Base-by-base conservation (phyloP, 1,284 basidiomycete species). In the Gomphus bonarii region DNA sequence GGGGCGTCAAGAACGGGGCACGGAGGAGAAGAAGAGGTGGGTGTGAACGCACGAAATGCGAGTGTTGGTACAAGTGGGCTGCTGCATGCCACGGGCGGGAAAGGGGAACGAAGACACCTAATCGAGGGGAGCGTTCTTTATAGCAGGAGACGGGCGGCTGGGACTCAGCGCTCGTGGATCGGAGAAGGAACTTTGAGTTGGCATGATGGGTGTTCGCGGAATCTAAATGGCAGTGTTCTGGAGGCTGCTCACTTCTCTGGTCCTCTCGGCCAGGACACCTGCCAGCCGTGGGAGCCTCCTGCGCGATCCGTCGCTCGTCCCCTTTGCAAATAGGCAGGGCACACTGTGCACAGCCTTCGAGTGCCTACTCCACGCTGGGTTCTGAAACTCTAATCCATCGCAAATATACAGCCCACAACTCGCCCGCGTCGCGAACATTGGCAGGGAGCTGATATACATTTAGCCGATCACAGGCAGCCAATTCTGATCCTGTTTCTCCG, bases 41-140 rank as follows among this genome's bases (percentile, higher is more conserved):
- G 18, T 30, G n/a, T n/a, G 33, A 16, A 51, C 20, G 48, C 43
- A 58, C 56, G 38, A 33, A n/a, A 89, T 84, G 67, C 84, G 82
- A 31, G 85, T 79, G 67, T 83, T 83, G 59, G 78, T 76, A 48
- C 89, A 75, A 54, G 86, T 89, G 47, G 86, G 87, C 55, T 75
- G 78, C 67, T 89, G 86, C 69, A 82, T 74, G 18, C 50, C 16
- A 42, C 40, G n/a, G 52, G 4, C 18, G 2, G 55, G 42, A 30
- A 35, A 40, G 36, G 30, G 40, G 50, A 18, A 51, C 42, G 50
- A 25, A 25, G 25, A 25, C 2, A 25, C 4, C 25, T 25, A 25
- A 25, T 25, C 25, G 25, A 25, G 25, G 25, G 25, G 2, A 25
- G 25, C 2, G 2, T 25, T 52, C 36, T 33, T 44, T 42, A 46